Evolutionary conservation across 352 stramenopile genomes (phyloP), one percentile per base, ranked within the genome.

Genomic region (Globisporangium okanoganense): DNA sequence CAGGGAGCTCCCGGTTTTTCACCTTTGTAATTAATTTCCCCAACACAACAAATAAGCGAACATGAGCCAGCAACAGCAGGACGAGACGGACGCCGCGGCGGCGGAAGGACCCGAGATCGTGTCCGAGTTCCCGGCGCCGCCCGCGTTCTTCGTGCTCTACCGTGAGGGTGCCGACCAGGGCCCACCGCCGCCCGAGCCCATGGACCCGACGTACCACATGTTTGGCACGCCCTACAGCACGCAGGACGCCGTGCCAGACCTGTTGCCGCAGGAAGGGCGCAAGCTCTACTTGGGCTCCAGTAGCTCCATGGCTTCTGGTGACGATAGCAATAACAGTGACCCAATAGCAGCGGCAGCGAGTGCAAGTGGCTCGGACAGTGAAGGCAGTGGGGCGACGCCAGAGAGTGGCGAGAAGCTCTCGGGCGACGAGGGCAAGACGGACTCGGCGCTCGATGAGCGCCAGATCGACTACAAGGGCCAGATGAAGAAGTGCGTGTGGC

Each of bases 211-310:
- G 59, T 94, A 94, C 54, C 82, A 94, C 76, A 90, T 91, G 75
- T 94, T 94, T 58, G 85, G 85, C 41, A 88, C 81, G 48, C 82
- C 85, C 6, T 94, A 85, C 71, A 90, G 79, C 68, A 94, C 85
- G 49, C 69, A 90, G 71, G 85, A 94, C 73, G 73, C 73, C 10
- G 82, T 92, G 56, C 85, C 85, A 0, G 82, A 94, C 49, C 72
- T 94, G 58, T 70, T 94, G 20, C 76, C 73, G 0, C 60, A 82
- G 62, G 67, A 76, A 48, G 72, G 72, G 27, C 78, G 82, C 50
- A 92, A 92, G 66, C 64, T 92, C 12, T 92, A 92, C 43, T 38
- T 72, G 53, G 20, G 40, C 7, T 29, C 36, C 1, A 41, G 22
- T 1, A n/a, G n/a, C n/a, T n/a, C n/a, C n/a, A n/a, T n/a, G n/a